Evolutionary conservation across 179 eudicot genomes (phyloP).

Genomic region (Beta corolliflora): DNA sequence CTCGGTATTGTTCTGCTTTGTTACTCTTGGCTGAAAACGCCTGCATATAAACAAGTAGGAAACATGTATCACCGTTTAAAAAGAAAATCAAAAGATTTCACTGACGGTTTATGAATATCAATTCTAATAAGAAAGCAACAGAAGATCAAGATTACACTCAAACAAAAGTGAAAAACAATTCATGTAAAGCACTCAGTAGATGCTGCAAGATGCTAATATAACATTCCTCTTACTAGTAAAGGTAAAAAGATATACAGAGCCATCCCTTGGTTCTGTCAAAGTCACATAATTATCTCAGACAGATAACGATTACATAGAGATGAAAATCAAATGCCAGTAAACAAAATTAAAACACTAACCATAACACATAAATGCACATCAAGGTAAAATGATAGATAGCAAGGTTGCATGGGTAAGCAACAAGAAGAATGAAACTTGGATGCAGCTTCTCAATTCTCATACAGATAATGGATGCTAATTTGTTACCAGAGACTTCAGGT

Average conservation of each 20-base stretch:
- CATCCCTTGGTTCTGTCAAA: neutral
- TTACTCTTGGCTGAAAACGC: slow-evolving; percentile 37
- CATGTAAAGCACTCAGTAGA: neutral
- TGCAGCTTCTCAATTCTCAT: neutral
- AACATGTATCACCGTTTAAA: neutral
- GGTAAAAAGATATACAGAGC: neutral
- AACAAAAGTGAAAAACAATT: neutral
- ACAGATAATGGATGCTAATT: neutral
- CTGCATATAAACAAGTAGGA: slow-evolving; percentile 28
- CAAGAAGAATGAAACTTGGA: neutral
- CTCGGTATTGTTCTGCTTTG: slow-evolving; percentile 28
- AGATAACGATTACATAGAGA: neutral
- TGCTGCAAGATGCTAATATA: neutral
- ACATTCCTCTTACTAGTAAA: neutral
- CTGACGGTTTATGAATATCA: neutral
- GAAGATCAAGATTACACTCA: neutral
- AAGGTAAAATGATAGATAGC: neutral
- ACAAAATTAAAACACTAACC: neutral
- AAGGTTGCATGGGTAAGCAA: neutral
- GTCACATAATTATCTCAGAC: neutral
- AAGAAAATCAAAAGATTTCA: neutral
- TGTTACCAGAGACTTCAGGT: neutral
- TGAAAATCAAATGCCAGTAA: neutral
- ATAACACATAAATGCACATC: neutral
- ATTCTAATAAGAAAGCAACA: neutral